Conservation (phyloP, 2,329 filamentous ascomycete species). For the Aspergillus pseudotamarii region DNA sequence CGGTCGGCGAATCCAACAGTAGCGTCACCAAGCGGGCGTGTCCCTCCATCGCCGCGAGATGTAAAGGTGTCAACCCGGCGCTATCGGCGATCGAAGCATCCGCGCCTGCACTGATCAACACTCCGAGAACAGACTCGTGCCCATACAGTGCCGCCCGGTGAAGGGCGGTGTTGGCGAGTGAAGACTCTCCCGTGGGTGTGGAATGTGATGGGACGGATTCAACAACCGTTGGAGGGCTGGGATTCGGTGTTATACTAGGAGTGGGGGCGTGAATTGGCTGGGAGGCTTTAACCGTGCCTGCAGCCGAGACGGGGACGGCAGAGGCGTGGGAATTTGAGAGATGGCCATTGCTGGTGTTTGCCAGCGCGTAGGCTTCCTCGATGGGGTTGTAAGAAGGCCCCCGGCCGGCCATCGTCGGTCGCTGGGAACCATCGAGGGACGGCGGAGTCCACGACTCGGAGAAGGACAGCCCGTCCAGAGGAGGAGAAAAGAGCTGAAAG, state of each 20-base stretch:
- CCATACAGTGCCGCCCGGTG: neutral
- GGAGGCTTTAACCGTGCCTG: neutral
- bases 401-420: neutral
- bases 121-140: constrained; percentile 5
- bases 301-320: neutral
- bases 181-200: neutral
- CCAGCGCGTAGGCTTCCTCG: neutral
- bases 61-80: constrained; percentile 11
- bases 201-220: neutral
- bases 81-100: constrained; percentile 13
- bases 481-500: neutral
- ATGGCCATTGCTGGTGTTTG: neutral
- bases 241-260: neutral
- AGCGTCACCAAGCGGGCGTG: constrained; percentile 6
- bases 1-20: neutral
- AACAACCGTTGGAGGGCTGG: neutral
- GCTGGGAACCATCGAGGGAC: neutral
- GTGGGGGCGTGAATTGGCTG: neutral
- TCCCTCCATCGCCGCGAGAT: constrained; percentile 11
- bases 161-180: neutral
- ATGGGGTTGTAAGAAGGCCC: neutral
- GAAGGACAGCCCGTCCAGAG: neutral
- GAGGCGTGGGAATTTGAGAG: neutral
- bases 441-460: neutral
- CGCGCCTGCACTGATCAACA: constrained; percentile 11